phyloP scores from a whole-genome alignment of 495 filamentous ascomycete species.

The Echria macrotheca region DNA sequence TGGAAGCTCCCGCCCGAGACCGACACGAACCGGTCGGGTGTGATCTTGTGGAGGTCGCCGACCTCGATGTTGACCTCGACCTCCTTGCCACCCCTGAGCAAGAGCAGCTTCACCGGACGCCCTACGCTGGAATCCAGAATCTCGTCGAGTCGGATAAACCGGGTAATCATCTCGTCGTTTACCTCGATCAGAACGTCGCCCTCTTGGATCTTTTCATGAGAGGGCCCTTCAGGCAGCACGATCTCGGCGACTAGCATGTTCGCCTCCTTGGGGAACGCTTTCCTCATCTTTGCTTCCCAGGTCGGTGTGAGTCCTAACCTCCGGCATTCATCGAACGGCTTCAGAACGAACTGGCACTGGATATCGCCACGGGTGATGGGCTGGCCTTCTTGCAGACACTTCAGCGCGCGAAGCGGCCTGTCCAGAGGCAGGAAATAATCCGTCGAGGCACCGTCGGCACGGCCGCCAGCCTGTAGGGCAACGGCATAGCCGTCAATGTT shows the following conservation, averaged over 20 bases:
- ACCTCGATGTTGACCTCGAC: conserved; percentile 80
- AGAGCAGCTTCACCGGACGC: conserved; percentile 61
- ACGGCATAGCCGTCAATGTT: conserved; percentile 91
- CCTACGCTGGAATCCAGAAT: conserved; percentile 88
- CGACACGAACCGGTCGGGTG: conserved; percentile 89
- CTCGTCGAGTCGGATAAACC: conserved; percentile 89
- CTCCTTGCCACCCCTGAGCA: conserved; percentile 85
- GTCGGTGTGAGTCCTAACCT: conserved; percentile 77
- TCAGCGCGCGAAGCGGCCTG: conserved; percentile 76
- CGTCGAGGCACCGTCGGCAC: conserved; percentile 90
- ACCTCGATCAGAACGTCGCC: conserved; percentile 95
- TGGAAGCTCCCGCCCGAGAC: conserved; percentile 94
- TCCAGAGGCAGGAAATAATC: conserved; percentile 97
- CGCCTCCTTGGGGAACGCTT: conserved; percentile 83
- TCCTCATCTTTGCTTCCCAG: conserved; percentile 78
- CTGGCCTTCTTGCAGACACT: conserved; percentile 71
- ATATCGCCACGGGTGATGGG: conserved; percentile 88
- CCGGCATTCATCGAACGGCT: conserved; percentile 96
- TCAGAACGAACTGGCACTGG: conserved; percentile 93
- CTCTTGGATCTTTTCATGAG: conserved; percentile 77
- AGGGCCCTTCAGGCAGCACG: conserved; percentile 85
- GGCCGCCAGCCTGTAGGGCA: conserved; percentile 88
- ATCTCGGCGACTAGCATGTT: conserved; percentile 97
- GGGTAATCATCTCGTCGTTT: conserved; percentile 88
- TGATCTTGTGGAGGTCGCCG: conserved; percentile 89